phyloP scores from a whole-genome alignment of 768 basidiomycete species.

The Lactarius indigo region DNA sequence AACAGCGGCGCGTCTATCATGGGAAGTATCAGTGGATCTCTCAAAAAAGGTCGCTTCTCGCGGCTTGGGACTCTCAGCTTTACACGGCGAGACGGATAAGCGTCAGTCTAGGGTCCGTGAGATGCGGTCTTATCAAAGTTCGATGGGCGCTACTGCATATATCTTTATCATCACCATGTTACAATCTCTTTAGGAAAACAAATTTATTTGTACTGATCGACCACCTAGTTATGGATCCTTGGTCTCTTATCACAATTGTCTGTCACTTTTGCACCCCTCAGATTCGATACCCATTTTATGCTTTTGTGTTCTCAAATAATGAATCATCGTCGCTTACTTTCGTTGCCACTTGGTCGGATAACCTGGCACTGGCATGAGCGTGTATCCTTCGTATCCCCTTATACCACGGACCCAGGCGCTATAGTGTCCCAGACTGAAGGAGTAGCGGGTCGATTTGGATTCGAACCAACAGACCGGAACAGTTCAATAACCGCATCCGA shows the following conservation, averaged over 20 bases:
- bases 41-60: constrained; percentile 72
- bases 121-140: too few species aligned
- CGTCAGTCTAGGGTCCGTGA: constrained; percentile 2
- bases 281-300: constrained; percentile 11
- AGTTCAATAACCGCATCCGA: too few species aligned
- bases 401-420: too few species aligned
- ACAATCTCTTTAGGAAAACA: not conserved
- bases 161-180: constrained; percentile 3
- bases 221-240: not conserved
- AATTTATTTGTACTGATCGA: constrained; percentile 12
- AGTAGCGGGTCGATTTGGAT: too few species aligned
- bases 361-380: too few species aligned
- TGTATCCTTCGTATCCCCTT: too few species aligned
- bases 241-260: not conserved
- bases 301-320: not conserved
- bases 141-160: not conserved
- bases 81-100: constrained; percentile 43
- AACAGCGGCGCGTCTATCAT: constrained; percentile 56
- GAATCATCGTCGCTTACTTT: too few species aligned
- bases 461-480: too few species aligned
- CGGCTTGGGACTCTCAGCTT: constrained; percentile 74
- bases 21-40: constrained; percentile 58
- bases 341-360: too few species aligned
- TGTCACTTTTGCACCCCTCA: not conserved
- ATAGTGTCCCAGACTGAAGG: too few species aligned